phyloP scores from a whole-genome alignment of 106 monocot species.

The Chionographis japonica region DNA sequence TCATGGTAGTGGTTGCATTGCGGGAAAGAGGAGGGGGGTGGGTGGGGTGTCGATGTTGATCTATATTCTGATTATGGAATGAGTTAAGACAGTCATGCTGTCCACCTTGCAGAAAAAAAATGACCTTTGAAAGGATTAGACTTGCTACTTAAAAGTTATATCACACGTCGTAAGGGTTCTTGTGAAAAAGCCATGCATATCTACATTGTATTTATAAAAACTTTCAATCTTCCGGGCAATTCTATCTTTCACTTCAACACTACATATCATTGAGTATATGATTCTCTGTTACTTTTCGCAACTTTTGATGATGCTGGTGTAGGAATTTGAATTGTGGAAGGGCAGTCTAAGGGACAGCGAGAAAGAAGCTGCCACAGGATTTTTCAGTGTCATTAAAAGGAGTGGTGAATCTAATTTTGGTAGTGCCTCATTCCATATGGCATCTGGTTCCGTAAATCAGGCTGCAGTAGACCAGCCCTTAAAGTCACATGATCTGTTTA shows the following conservation, averaged over 20 bases:
- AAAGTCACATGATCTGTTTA: constrained; percentile 37
- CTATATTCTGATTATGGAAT: too few species aligned
- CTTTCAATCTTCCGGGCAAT: too few species aligned
- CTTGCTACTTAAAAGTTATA: too few species aligned
- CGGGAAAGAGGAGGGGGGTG: too few species aligned
- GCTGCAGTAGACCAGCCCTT: background rate
- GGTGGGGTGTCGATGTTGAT: too few species aligned
- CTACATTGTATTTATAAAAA: too few species aligned
- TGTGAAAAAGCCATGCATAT: too few species aligned
- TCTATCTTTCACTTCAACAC: background rate
- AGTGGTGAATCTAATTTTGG: constrained; percentile 23
- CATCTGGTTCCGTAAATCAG: constrained; percentile 10
- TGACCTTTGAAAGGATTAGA: too few species aligned
- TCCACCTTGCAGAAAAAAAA: too few species aligned
- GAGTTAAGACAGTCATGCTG: too few species aligned
- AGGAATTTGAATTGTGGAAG: constrained; percentile 95
- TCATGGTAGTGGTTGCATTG: too few species aligned
- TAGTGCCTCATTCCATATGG: constrained; percentile 7
- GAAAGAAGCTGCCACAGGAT: constrained; percentile 63
- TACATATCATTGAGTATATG: background rate
- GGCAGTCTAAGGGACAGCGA: constrained; percentile 42
- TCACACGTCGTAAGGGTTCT: too few species aligned
- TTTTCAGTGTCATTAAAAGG: constrained; percentile 89
- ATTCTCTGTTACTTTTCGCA: background rate
- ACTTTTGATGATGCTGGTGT: background rate